Conservation (phyloP, 768 basidiomycete genomes). For the Porphyrellus cyaneotinctus region DNA sequence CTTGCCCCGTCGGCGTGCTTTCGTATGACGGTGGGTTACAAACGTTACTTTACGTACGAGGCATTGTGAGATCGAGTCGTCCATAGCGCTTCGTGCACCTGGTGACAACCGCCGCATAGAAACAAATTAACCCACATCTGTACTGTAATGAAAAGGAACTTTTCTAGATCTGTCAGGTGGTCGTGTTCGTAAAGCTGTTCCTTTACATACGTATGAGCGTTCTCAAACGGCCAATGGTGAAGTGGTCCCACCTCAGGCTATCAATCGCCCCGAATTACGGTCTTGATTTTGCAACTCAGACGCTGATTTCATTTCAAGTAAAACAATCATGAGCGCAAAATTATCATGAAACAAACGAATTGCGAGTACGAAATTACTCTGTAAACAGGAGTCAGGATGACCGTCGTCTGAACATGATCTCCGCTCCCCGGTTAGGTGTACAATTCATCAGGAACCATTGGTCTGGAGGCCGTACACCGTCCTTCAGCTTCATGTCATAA, state of each 20-base stretch:
- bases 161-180: too few species aligned
- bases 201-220: not conserved
- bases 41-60: not conserved
- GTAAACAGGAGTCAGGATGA: conserved; percentile 5
- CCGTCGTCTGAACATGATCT: conserved; percentile 37
- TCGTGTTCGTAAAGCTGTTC: not conserved
- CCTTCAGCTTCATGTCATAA: conserved; percentile 39
- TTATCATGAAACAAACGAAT: conserved; percentile 8
- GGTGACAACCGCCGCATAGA: not conserved
- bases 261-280: conserved; percentile 16
- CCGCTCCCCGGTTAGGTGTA: conserved; percentile 33
- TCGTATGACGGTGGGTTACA: too few species aligned
- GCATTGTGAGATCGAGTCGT: not conserved
- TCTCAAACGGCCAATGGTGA: not conserved
- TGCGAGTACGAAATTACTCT: conserved; percentile 11
- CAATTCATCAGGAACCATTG: conserved; percentile 34
- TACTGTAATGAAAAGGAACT: too few species aligned
- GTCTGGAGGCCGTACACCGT: conserved; percentile 34
- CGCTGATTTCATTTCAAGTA: not conserved
- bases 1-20: not conserved
- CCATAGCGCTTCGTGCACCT: not conserved
- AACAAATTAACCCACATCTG: not conserved
- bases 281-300: not conserved
- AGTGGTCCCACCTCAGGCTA: conserved; percentile 7
- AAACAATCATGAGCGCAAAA: conserved; percentile 10